A percentile compares a stretch with the other conserved stretches of the same genome.
Evolutionary conservation across 345 rosid species (phyloP).

Genomic region (Corchorus capsularis): DNA sequence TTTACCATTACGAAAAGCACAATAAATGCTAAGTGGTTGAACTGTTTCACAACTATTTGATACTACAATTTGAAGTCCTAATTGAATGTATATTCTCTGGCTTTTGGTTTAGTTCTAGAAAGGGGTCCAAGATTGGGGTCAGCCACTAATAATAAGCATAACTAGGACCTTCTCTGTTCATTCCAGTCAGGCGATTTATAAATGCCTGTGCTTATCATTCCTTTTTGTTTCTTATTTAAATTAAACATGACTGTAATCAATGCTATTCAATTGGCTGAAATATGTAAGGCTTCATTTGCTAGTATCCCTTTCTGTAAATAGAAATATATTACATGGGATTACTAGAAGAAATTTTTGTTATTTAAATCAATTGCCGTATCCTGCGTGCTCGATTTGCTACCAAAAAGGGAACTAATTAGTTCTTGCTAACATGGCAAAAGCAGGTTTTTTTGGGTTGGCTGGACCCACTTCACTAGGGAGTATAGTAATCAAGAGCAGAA

Average conservation of each 20-base stretch:
- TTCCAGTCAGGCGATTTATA: neutral
- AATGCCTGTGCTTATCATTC: neutral
- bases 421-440: neutral
- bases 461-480: neutral
- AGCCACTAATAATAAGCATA: neutral
- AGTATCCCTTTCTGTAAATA: neutral
- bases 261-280: neutral
- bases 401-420: neutral
- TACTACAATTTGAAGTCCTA: neutral
- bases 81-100: neutral
- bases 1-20: neutral
- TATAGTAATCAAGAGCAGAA: neutral
- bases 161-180: neutral
- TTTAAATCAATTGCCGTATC: neutral
- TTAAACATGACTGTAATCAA: neutral
- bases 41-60: neutral
- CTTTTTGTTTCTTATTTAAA: neutral
- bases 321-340: neutral
- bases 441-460: neutral
- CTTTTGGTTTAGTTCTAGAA: neutral
- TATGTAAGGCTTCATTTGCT: neutral
- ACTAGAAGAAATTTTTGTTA: neutral
- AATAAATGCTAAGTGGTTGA: neutral
- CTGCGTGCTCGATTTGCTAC: neutral
- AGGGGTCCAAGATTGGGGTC: neutral